Conservation (phyloP, 208 protist genomes). For the Acanthamoeba lenticulata region DNA sequence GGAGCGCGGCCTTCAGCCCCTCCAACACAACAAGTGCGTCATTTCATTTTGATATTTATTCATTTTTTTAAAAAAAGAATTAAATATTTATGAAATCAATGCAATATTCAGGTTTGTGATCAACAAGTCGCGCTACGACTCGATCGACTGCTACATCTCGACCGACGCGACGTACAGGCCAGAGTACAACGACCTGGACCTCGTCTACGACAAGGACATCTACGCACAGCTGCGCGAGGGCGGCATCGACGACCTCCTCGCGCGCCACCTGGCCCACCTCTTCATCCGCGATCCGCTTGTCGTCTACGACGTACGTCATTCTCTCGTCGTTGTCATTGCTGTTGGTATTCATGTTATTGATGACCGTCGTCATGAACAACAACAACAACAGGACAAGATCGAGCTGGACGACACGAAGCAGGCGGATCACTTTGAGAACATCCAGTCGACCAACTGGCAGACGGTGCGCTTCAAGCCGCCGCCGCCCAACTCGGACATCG, state of each 20-base stretch:
- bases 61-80: not conserved
- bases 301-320: slow-evolving; percentile 87
- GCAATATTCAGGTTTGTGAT: slow-evolving; percentile 88
- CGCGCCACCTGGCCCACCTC: slow-evolving; percentile 97
- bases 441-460: slow-evolving; percentile 98
- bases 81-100: slow-evolving; percentile 18
- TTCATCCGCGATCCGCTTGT: slow-evolving; percentile 99
- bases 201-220: slow-evolving; percentile 76
- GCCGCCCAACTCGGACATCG: slow-evolving; percentile 77
- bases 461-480: slow-evolving; percentile 96
- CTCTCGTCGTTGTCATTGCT: not conserved
- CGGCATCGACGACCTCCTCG: slow-evolving; percentile 93
- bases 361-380: slow-evolving; percentile 72
- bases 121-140: slow-evolving; percentile 97
- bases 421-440: slow-evolving; percentile 98
- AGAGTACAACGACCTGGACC: slow-evolving; percentile 90
- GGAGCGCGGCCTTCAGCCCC: slow-evolving; percentile 73
- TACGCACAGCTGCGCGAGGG: slow-evolving; percentile 73
- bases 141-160: slow-evolving; percentile 94
- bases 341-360: slow-evolving; percentile 3
- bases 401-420: slow-evolving; percentile 93
- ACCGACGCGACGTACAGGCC: slow-evolving; percentile 83
- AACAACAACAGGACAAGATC: slow-evolving; percentile 88
- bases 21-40: slow-evolving; percentile 8
- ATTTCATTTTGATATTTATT: not conserved